Percentiles rank a stretch among this genome's conserved stretches.
These are phyloP conservation scores for Selaginella tamariscina DNA, from an alignment of 75 land plant species.

Conservation along the genomic window DNA sequence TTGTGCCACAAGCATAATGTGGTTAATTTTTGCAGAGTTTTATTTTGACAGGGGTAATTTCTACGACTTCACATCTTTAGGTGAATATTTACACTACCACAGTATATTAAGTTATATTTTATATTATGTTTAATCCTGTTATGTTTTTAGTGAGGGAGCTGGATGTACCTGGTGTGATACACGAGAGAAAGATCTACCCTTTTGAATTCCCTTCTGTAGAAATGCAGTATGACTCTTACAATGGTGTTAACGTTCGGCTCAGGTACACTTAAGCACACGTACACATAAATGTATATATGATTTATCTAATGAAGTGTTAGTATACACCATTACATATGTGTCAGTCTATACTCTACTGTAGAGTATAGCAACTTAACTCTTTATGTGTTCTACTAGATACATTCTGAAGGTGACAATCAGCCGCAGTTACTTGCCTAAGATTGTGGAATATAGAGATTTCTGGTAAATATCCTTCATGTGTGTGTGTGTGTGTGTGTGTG, in stretches of 20 bases:
- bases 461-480: constrained; percentile 32
- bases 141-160: constrained; percentile 72
- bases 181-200: constrained; percentile 83
- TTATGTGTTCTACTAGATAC: constrained; percentile 45
- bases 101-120: not conserved
- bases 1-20: not conserved
- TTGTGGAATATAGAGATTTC: constrained; percentile 77
- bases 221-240: constrained; percentile 98
- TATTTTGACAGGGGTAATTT: constrained; percentile 90
- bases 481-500: not conserved
- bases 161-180: constrained; percentile 92
- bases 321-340: too few species aligned
- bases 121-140: not conserved
- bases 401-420: constrained; percentile 84
- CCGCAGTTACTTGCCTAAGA: constrained; percentile 80
- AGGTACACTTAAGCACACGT: too few species aligned
- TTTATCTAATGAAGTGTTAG: too few species aligned
- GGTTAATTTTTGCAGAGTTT: constrained; percentile 49
- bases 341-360: too few species aligned
- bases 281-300: too few species aligned
- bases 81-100: constrained; percentile 30
- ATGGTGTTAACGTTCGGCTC: constrained; percentile 89
- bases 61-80: constrained; percentile 93
- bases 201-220: constrained; percentile 97
- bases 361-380: not conserved